A percentile compares a stretch with the other conserved stretches of the same genome.
phyloP scores from a whole-genome alignment of 1,139 yeast species.

The Suhomyces taliae region DNA sequence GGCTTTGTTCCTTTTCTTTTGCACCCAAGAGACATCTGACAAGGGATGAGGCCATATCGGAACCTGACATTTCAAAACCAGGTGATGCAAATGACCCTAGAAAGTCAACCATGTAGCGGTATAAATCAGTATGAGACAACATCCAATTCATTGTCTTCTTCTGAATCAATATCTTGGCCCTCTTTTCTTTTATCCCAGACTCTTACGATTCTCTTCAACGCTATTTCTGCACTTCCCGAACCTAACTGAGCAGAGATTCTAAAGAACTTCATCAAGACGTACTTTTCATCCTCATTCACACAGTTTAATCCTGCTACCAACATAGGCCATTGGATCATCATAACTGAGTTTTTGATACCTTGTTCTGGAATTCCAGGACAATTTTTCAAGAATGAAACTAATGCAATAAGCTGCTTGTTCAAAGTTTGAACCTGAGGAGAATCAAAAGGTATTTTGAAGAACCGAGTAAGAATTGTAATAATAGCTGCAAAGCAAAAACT shows the following conservation, averaged over 20 bases:
- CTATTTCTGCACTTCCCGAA: constrained; percentile 20
- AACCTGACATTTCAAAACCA: neutral
- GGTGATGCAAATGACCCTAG: neutral
- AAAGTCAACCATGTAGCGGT: too few relatives aligned
- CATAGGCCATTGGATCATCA: constrained; percentile 25
- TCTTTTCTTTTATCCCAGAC: constrained; percentile 15
- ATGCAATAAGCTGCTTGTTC: constrained; percentile 11
- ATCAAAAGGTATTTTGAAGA: constrained; percentile 12
- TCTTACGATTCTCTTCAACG: constrained; percentile 14
- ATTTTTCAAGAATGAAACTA: constrained; percentile 13
- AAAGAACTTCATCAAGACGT: constrained; percentile 15
- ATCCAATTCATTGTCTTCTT: constrained; percentile 17
- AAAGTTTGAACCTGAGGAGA: constrained; percentile 19
- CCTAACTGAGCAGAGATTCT: constrained; percentile 16
- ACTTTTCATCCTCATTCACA: constrained; percentile 14
- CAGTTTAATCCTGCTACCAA: constrained; percentile 20
- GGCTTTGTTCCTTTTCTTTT: too few relatives aligned
- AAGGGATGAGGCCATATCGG: neutral
- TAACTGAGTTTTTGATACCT: constrained; percentile 13
- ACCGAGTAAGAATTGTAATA: constrained; percentile 17
- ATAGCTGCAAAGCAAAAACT: constrained; percentile 17
- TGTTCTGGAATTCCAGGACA: constrained; percentile 12
- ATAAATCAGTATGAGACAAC: constrained; percentile 15
- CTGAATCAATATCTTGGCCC: constrained; percentile 23
- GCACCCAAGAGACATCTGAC: too few relatives aligned